A percentile compares a stretch with the other conserved stretches of the same genome.
Conservation (phyloP, 805 yeast species). For the Lachancea sp. region DNA sequence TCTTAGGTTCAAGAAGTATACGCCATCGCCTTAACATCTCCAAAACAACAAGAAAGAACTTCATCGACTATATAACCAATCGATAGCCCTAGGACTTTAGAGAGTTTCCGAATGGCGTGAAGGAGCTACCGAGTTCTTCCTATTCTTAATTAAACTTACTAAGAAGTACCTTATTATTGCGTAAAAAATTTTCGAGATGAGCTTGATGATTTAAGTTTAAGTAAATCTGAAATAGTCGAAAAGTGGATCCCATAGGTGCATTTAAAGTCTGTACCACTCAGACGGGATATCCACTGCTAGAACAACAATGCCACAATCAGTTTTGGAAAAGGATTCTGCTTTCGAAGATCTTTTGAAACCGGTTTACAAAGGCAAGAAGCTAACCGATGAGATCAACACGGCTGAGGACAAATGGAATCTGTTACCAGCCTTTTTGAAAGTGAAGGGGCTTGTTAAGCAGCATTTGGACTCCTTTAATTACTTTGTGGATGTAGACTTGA, state of each 20-base stretch:
- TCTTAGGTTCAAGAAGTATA: too few relatives aligned
- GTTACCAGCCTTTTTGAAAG: constrained; percentile 90
- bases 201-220: constrained; percentile 1
- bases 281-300: constrained; percentile 6
- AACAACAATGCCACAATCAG: constrained; percentile 11
- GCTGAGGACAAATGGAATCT: constrained; percentile 97
- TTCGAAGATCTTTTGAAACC: constrained; percentile 76
- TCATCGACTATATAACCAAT: too few relatives aligned
- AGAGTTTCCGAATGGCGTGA: too few relatives aligned
- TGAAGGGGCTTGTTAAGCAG: constrained; percentile 93
- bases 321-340: constrained; percentile 43
- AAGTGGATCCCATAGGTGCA: background rate
- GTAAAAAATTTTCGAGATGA: constrained; percentile 7
- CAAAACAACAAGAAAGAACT: too few relatives aligned
- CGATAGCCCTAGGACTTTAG: too few relatives aligned
- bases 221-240: background rate
- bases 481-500: constrained; percentile 88
- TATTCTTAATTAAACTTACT: too few relatives aligned
- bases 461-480: constrained; percentile 97
- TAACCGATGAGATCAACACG: constrained; percentile 83
- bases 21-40: too few relatives aligned
- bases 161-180: background rate
- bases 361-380: constrained; percentile 73
- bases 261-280: background rate
- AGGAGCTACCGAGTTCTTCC: too few relatives aligned